Evolutionary conservation across 352 stramenopile species (phyloP).

Genomic region (Phytophthora europaea): DNA sequence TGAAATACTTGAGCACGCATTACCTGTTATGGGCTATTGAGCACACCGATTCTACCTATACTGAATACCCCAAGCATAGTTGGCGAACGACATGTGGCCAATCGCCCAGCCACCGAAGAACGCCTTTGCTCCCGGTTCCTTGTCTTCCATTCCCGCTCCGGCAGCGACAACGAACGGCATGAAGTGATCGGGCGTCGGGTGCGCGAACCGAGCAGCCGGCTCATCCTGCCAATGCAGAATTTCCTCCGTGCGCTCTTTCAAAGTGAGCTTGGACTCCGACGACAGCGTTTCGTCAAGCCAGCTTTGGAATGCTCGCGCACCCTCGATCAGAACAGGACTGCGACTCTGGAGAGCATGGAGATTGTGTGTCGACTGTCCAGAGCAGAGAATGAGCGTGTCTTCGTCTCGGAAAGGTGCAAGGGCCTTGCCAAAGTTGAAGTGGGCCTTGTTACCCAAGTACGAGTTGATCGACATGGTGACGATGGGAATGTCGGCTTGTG

Average conservation of each 20-base stretch:
- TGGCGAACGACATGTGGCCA: not conserved
- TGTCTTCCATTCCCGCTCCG: not conserved
- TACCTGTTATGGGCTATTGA: no score
- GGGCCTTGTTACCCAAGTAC: slow-evolving; percentile 32
- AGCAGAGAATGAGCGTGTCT: slow-evolving; percentile 76
- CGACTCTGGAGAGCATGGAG: slow-evolving; percentile 5
- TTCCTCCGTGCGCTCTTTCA: not conserved
- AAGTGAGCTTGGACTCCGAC: not conserved
- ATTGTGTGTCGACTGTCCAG: slow-evolving; percentile 51
- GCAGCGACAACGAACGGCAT: not conserved
- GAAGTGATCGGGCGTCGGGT: not conserved
- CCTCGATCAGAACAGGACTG: not conserved
- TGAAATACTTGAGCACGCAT: no score
- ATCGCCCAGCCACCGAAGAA: not conserved
- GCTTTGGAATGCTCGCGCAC: not conserved
- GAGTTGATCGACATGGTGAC: slow-evolving; percentile 5
- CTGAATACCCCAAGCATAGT: not conserved
- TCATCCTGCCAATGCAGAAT: not conserved
- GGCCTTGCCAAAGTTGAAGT: slow-evolving; percentile 61
- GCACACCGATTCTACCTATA: not conserved
- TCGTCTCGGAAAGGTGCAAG: slow-evolving; percentile 59
- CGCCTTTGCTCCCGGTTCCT: not conserved
- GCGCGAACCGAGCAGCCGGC: not conserved
- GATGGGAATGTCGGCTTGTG: not conserved
- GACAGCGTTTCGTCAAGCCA: not conserved